A percentile compares a stretch with the other conserved stretches of the same genome.
Conservation (phyloP, 768 basidiomycete species). For the Kwoniella heveanensis region DNA sequence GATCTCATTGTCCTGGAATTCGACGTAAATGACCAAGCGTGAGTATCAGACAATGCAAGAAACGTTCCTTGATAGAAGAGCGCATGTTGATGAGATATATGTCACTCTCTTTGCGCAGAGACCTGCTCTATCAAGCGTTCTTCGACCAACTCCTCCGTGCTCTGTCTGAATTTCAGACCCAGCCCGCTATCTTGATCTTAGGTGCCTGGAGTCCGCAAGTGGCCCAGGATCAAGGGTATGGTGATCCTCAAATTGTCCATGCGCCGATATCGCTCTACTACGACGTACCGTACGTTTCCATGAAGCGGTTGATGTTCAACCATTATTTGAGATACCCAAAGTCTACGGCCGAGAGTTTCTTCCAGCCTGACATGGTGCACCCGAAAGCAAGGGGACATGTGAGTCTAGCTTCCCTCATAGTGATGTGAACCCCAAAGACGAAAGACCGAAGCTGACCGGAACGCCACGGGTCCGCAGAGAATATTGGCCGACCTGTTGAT, state of each 20-base stretch:
- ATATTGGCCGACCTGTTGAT: constrained; percentile 50
- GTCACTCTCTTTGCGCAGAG: constrained; percentile 13
- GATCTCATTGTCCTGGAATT: constrained; percentile 54
- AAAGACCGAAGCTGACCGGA: too few relatives aligned
- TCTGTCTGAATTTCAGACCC: constrained; percentile 43
- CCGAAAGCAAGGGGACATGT: constrained; percentile 54
- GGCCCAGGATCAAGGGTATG: constrained; percentile 52
- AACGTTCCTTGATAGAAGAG: too few relatives aligned
- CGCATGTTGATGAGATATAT: not conserved
- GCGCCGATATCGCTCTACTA: constrained; percentile 52
- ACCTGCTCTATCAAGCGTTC: constrained; percentile 41
- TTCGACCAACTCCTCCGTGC: constrained; percentile 52
- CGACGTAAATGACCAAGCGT: constrained; percentile 55
- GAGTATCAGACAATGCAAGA: constrained; percentile 7
- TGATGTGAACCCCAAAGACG: too few relatives aligned
- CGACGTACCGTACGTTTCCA: constrained; percentile 51
- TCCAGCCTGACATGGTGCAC: constrained; percentile 46
- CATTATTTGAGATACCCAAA: constrained; percentile 50
- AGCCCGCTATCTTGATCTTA: constrained; percentile 51
- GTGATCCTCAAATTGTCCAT: constrained; percentile 53
- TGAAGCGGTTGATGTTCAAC: constrained; percentile 51
- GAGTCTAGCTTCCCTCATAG: constrained; percentile 18
- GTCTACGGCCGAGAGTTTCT: constrained; percentile 44
- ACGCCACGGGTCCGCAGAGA: constrained; percentile 44
- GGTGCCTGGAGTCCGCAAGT: constrained; percentile 52